Base-by-base conservation (phyloP, 805 yeast species). In the Candida xiaguanensis region DNA sequence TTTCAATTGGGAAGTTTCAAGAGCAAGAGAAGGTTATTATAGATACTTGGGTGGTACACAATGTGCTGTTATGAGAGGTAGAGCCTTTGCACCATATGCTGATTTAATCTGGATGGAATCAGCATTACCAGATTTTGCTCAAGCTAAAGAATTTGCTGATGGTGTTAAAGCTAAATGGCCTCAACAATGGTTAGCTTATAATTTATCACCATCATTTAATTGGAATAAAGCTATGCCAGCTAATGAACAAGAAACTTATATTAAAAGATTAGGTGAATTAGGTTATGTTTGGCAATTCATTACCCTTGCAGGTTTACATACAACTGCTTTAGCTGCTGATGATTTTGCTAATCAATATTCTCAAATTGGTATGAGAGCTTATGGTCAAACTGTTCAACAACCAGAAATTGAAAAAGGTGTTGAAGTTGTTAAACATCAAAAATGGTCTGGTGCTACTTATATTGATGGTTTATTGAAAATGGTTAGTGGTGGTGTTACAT, bases 21-120 rank as follows among this genome's bases (percentile, higher is more conserved):
- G 97, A 65, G 95, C 86, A 47, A 78, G 97, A 63, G 98, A 91
- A 72, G 98, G 98, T 53, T 86, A 85, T 78, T 91, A 91, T 80
- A 80, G 96, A 59, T 90, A 88, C 80, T 74, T 72, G 56, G 98
- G 98, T 56, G 98, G 98, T 55, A 87, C 96, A 45, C 90, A 87
- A 72, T 89, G 96, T 75, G 96, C 98, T 36, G 85, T 91, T 38
- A 91, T 88, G 82, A 82, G 98, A 63, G 97, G 95, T 46, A 80
- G 95, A 58, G 95, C 96, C 22, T 91, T 74, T 62, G 90, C 96
- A 40, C 96, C 96, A 47, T 91, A 83, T 65, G 89, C 95, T 31
- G 98, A 90, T 66, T 74, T 91, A 71, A 82, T 90, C 53, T 91
- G 98, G 98, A 90, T 91, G 97, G 98, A 91, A 74, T 83, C 95